Percentiles rank a stretch among this genome's conserved stretches.
Conservation (phyloP, 2,329 filamentous ascomycete species). For the Pseudogymnoascus sp. region DNA sequence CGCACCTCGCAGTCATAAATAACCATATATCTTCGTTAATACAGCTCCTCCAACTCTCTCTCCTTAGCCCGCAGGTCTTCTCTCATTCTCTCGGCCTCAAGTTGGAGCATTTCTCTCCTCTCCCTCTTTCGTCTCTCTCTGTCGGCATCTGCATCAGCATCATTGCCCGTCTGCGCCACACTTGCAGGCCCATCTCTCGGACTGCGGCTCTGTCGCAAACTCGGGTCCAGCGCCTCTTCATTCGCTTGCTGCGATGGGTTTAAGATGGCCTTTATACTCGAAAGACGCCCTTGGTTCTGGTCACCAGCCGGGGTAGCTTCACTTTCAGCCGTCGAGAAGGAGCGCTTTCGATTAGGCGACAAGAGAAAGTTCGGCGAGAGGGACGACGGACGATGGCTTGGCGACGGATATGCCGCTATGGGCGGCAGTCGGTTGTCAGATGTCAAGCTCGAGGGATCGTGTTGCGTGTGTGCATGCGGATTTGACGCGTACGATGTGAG, state of each 20-base stretch:
- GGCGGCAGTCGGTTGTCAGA: slow-evolving; percentile 55
- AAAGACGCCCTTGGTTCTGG: slow-evolving; percentile 54
- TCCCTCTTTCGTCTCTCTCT: slow-evolving; percentile 49
- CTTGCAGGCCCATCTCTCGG: slow-evolving; percentile 11
- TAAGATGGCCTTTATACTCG: slow-evolving; percentile 69
- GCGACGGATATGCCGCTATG: slow-evolving; percentile 26
- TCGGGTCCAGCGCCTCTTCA: slow-evolving; percentile 13
- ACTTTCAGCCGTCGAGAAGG: slow-evolving; percentile 55
- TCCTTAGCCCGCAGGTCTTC: slow-evolving; percentile 28
- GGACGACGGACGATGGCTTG: slow-evolving; percentile 47
- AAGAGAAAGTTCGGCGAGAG: slow-evolving; percentile 55
- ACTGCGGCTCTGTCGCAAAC: background rate
- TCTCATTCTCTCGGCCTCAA: slow-evolving; percentile 68
- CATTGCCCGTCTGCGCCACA: background rate
- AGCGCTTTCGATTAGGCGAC: slow-evolving; percentile 56
- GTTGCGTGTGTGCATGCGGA: slow-evolving; percentile 17
- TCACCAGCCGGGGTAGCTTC: slow-evolving; percentile 30
- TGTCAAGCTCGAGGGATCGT: slow-evolving; percentile 37
- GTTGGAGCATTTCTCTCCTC: slow-evolving; percentile 57
- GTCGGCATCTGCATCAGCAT: background rate
- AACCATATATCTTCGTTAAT: slow-evolving; percentile 8
- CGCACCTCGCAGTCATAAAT: background rate
- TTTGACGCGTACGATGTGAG: slow-evolving; percentile 36
- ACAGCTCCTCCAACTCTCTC: slow-evolving; percentile 25
- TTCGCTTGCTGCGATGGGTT: slow-evolving; percentile 43